phyloP scores from a whole-genome alignment of 345 rosid species.

The Clausena lansium region DNA sequence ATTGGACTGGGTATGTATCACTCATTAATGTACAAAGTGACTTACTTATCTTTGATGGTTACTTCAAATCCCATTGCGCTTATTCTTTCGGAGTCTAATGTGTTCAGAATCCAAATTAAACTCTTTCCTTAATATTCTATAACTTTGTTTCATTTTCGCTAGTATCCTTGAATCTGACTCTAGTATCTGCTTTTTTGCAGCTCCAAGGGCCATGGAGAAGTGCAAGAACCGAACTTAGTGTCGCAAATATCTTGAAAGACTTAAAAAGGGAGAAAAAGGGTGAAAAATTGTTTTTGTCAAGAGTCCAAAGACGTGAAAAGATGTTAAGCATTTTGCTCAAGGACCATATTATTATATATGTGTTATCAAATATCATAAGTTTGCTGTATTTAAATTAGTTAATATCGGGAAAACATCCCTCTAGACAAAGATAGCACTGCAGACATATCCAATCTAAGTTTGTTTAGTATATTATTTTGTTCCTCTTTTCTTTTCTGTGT shows the following conservation, averaged over 20 bases:
- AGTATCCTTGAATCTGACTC: background rate
- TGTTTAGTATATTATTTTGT: slow-evolving; percentile 18
- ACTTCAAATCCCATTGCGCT: background rate
- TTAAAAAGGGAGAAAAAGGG: background rate
- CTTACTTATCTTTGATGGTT: background rate
- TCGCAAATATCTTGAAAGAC: slow-evolving; percentile 13
- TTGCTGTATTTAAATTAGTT: slow-evolving; percentile 27
- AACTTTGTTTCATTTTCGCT: background rate
- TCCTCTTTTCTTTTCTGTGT: background rate
- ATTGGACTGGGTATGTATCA: slow-evolving; percentile 41
- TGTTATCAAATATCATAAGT: slow-evolving; percentile 21
- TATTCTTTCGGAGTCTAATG: background rate
- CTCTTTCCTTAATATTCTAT: too few relatives aligned
- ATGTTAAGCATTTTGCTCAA: slow-evolving; percentile 23
- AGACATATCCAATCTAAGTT: slow-evolving; percentile 19
- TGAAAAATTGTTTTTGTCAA: background rate
- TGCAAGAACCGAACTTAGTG: slow-evolving; percentile 36
- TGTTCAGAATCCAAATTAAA: background rate
- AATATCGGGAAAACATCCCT: background rate
- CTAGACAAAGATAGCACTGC: slow-evolving; percentile 15
- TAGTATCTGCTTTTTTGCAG: slow-evolving; percentile 27
- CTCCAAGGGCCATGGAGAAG: slow-evolving; percentile 54
- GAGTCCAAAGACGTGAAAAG: slow-evolving; percentile 5
- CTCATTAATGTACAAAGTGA: background rate
- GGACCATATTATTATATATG: slow-evolving; percentile 9